phyloP scores from a whole-genome alignment of 2,329 filamentous ascomycete genomes.

The Microascus cirrosus region DNA sequence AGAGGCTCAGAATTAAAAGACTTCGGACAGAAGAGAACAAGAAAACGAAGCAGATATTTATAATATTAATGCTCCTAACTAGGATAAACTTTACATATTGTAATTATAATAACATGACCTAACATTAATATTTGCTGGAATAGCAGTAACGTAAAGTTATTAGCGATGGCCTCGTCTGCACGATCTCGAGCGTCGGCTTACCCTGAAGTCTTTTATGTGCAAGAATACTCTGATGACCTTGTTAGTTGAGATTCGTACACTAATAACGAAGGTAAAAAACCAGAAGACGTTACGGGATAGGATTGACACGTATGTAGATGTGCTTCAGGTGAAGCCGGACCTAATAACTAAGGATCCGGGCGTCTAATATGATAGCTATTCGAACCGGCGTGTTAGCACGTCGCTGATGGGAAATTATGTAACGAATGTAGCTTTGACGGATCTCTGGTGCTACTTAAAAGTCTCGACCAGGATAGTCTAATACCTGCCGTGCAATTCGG shows the following conservation, averaged over 20 bases:
- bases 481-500: constrained; percentile 22
- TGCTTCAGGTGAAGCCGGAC: constrained; percentile 7
- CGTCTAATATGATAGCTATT: neutral
- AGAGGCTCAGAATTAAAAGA: no score
- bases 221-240: constrained; percentile 15
- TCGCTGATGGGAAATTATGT: neutral
- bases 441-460: neutral
- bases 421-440: neutral
- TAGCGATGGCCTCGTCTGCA: constrained; percentile 16
- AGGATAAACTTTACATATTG: no score
- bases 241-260: constrained; percentile 16
- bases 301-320: constrained; percentile 6
- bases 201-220: constrained; percentile 11
- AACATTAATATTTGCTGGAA: no score
- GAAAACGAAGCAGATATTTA: no score
- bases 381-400: constrained; percentile 4
- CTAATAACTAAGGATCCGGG: neutral
- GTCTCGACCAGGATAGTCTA: constrained; percentile 6
- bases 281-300: neutral
- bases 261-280: constrained; percentile 12
- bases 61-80: no score
- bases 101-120: no score
- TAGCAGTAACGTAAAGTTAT: no score
- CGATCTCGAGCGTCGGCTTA: constrained; percentile 15
- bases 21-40: no score